Conservation (phyloP, 106 monocot species). For the Dactylorhiza incarnata region DNA sequence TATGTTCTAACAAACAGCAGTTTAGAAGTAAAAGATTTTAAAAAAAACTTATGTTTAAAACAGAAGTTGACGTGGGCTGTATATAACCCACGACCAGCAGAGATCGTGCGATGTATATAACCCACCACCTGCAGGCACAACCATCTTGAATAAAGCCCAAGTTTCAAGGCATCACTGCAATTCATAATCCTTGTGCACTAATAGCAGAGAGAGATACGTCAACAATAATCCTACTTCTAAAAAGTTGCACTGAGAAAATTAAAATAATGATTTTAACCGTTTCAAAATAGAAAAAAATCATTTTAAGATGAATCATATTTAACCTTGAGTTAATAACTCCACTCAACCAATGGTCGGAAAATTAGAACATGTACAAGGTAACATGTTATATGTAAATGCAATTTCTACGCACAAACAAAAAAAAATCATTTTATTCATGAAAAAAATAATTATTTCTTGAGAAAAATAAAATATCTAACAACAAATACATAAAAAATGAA, state of each 20-base stretch:
- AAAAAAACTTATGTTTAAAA: too few relatives aligned
- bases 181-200: not conserved
- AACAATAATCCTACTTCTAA: not conserved
- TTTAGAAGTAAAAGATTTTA: too few relatives aligned
- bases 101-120: too few relatives aligned
- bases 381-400: not conserved
- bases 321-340: not conserved
- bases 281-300: not conserved
- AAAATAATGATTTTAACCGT: not conserved
- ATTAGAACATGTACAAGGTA: not conserved
- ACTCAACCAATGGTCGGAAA: not conserved
- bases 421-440: not conserved
- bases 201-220: not conserved
- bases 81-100: too few relatives aligned
- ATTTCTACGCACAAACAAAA: not conserved
- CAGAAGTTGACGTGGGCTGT: too few relatives aligned
- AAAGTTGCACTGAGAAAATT: not conserved
- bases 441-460: not conserved
- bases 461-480: not conserved
- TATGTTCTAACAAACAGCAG: too few relatives aligned
- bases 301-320: not conserved
- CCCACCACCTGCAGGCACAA: too few relatives aligned
- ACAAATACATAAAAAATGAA: not conserved
- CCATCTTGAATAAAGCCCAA: too few relatives aligned
- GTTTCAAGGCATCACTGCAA: too few relatives aligned